phyloP scores from a whole-genome alignment of 1,284 basidiomycete genomes.

The Pseudozyma sp. region DNA sequence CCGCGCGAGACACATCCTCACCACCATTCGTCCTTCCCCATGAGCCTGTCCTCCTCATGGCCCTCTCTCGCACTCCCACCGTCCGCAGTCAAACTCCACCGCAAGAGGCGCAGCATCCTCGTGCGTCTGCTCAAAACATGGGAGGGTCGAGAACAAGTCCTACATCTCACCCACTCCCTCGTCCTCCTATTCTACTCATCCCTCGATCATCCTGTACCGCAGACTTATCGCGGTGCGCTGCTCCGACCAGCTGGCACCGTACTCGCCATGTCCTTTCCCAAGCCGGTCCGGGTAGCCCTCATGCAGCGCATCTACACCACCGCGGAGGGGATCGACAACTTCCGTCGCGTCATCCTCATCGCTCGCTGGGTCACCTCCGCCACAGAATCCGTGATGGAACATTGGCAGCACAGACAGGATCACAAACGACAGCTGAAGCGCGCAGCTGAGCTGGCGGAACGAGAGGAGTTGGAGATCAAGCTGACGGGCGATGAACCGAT shows the following conservation, averaged over 20 bases:
- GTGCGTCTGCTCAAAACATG: slow-evolving; percentile 40
- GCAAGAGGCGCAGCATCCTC: slow-evolving; percentile 24
- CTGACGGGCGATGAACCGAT: slow-evolving; percentile 31
- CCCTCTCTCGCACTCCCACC: slow-evolving; percentile 29
- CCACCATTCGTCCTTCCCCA: slow-evolving; percentile 8
- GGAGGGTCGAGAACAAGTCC: slow-evolving; percentile 40
- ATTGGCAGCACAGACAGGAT: slow-evolving; percentile 25
- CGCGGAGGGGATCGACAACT: slow-evolving; percentile 44
- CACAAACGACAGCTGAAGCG: neutral
- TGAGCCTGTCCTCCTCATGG: slow-evolving; percentile 32
- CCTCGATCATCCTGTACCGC: slow-evolving; percentile 28
- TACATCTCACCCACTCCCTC: slow-evolving; percentile 42
- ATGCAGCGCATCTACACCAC: slow-evolving; percentile 51
- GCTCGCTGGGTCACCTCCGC: slow-evolving; percentile 39
- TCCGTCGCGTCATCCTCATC: slow-evolving; percentile 41
- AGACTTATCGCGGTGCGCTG: slow-evolving; percentile 21
- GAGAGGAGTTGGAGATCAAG: slow-evolving; percentile 10
- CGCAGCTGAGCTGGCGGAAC: neutral
- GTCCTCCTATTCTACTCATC: slow-evolving; percentile 42
- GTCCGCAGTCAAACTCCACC: slow-evolving; percentile 29
- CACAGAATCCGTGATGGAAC: slow-evolving; percentile 41
- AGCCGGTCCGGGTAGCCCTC: slow-evolving; percentile 21
- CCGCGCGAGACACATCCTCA: slow-evolving; percentile 1
- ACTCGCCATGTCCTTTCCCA: slow-evolving; percentile 27
- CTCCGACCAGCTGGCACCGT: slow-evolving; percentile 26